Conservation (phyloP, 495 filamentous ascomycete genomes). For the Hyaloscypha bicolor region DNA sequence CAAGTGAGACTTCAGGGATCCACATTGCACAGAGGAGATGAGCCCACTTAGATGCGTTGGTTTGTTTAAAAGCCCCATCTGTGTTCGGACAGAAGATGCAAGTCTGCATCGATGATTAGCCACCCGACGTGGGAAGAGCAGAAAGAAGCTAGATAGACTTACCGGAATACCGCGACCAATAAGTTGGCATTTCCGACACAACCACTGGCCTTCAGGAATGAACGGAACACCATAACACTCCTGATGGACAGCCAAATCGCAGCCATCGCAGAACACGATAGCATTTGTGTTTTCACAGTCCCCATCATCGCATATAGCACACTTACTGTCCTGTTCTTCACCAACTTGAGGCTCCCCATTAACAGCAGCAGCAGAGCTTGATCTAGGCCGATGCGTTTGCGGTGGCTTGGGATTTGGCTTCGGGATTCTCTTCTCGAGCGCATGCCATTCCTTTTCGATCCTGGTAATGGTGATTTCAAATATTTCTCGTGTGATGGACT, state of each 20-base stretch:
- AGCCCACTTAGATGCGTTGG: conserved; percentile 91
- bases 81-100: conserved; percentile 99
- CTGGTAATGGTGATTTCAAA: conserved; percentile 98
- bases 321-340: conserved; percentile 96
- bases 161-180: conserved; percentile 88
- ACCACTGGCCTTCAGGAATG: conserved; percentile 98
- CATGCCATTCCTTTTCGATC: conserved; percentile 98
- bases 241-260: conserved; percentile 96
- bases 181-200: conserved; percentile 95
- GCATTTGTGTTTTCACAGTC: conserved; percentile 99
- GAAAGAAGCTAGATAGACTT: conserved; percentile 36
- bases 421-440: conserved; percentile 92
- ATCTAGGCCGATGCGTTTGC: conserved; percentile 85
- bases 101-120: conserved; percentile 49
- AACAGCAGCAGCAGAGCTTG: conserved; percentile 88
- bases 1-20: conserved; percentile 95
- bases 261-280: conserved; percentile 98
- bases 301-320: conserved; percentile 96
- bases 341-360: conserved; percentile 86
- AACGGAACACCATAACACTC: conserved; percentile 99
- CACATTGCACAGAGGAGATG: conserved; percentile 96
- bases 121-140: conserved; percentile 11
- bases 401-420: conserved; percentile 95
- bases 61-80: conserved; percentile 98
- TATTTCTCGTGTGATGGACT: conserved; percentile 84